Evolutionary conservation across 495 filamentous ascomycete genomes (phyloP).

Genomic region (Aspergillus hancockii): DNA sequence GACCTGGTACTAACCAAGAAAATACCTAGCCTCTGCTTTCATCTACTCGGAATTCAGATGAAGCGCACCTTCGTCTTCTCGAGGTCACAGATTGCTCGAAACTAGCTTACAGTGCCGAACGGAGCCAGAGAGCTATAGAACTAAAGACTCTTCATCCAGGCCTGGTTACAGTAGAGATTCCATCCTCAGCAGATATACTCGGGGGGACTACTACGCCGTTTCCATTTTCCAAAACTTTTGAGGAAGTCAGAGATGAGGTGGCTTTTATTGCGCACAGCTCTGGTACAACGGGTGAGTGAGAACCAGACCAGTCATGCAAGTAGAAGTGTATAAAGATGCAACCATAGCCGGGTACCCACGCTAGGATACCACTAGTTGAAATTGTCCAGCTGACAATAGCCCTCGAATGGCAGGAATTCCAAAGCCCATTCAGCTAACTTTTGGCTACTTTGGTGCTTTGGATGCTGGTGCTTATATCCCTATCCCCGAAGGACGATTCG

Average conservation of each 20-base stretch:
- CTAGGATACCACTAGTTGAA: background rate
- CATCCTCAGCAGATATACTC: background rate
- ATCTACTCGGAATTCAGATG: slow-evolving; percentile 1
- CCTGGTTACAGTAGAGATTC: background rate
- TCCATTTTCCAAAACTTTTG: background rate
- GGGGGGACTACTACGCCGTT: background rate
- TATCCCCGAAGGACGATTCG: background rate
- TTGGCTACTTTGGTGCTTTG: background rate
- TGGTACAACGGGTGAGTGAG: slow-evolving; percentile 3
- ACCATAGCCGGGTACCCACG: background rate
- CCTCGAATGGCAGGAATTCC: background rate
- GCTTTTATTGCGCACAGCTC: slow-evolving; percentile 2
- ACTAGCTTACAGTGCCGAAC: background rate
- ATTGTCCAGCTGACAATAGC: background rate
- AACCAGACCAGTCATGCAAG: background rate
- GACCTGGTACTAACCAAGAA: background rate
- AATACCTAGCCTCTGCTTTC: background rate
- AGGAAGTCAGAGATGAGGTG: background rate
- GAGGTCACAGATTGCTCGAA: background rate
- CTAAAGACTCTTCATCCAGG: background rate
- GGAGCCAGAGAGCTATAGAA: background rate
- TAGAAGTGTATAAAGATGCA: background rate
- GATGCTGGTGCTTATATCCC: background rate
- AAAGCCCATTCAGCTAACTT: background rate
- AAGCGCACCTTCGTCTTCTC: slow-evolving; percentile 1